Percentiles rank a stretch among this genome's conserved stretches.
phyloP scores from a whole-genome alignment of 805 yeast species.

The Candida taoyuanica region DNA sequence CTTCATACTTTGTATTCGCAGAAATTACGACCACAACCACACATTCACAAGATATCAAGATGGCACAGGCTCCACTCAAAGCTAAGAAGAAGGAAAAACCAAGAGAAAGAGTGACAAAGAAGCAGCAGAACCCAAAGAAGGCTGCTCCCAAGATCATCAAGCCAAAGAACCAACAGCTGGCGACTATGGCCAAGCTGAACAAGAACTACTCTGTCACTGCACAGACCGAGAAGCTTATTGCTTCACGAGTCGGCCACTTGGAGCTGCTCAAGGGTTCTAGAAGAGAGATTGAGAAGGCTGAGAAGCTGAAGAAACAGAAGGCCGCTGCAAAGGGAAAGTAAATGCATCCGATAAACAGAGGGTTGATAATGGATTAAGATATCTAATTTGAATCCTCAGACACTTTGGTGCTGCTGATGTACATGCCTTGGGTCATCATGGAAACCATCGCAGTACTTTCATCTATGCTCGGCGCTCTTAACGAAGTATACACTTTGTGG shows the following conservation, averaged over 20 bases:
- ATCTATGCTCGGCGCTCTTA: too few relatives aligned
- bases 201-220: conserved; percentile 46
- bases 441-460: too few relatives aligned
- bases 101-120: conserved; percentile 48
- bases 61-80: conserved; percentile 76
- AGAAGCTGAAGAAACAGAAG: conserved; percentile 36
- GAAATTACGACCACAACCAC: neutral
- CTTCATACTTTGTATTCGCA: neutral
- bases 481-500: too few relatives aligned
- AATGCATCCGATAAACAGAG: neutral
- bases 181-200: conserved; percentile 49
- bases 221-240: conserved; percentile 78
- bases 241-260: conserved; percentile 90
- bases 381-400: too few relatives aligned
- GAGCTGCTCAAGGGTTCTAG: conserved; percentile 89
- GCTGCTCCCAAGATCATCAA: conserved; percentile 73
- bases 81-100: conserved; percentile 37
- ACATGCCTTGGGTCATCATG: too few relatives aligned
- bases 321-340: conserved; percentile 17
- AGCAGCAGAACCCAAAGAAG: conserved; percentile 56
- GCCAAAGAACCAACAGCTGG: conserved; percentile 55
- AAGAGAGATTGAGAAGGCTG: conserved; percentile 67
- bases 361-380: too few relatives aligned
- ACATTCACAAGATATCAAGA: conserved; percentile 25
- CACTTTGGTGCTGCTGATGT: too few relatives aligned